These are phyloP conservation scores for Mucor indicus DNA, from an alignment of 371 early-diverging fungal genomes.

Conservation along the genomic window DNA sequence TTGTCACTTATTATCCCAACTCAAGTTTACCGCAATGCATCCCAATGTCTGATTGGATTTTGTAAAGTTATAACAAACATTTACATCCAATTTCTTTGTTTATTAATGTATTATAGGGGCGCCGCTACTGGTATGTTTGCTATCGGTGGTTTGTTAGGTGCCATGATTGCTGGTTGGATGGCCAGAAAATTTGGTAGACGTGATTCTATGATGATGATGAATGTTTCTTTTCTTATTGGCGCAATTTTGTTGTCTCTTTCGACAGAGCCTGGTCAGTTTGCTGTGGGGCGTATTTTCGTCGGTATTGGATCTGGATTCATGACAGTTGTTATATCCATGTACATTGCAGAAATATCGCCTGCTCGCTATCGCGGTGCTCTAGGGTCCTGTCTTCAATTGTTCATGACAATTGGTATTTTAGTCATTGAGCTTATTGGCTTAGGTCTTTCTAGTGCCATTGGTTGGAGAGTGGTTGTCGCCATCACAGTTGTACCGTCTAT, in stretches of 20 bases:
- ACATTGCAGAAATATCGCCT: slow-evolving; percentile 81
- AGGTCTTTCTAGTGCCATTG: slow-evolving; percentile 54
- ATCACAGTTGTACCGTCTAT: slow-evolving; percentile 64
- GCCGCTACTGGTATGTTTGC: slow-evolving; percentile 67
- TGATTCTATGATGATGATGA: slow-evolving; percentile 62
- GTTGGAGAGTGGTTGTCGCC: slow-evolving; percentile 67
- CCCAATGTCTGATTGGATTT: slow-evolving; percentile 47
- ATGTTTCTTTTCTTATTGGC: slow-evolving; percentile 63
- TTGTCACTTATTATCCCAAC: slow-evolving; percentile 34
- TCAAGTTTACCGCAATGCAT: slow-evolving; percentile 42
- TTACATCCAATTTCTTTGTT: not conserved
- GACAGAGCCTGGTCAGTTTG: slow-evolving; percentile 61
- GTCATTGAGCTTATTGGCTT: slow-evolving; percentile 61
- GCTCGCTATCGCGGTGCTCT: slow-evolving; percentile 69
- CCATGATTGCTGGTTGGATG: slow-evolving; percentile 56
- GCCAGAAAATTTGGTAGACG: slow-evolving; percentile 67
- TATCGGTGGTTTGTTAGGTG: slow-evolving; percentile 76
- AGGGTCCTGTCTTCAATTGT: slow-evolving; percentile 73
- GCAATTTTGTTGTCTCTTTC: slow-evolving; percentile 61
- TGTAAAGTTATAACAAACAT: slow-evolving; percentile 20
- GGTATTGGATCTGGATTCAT: slow-evolving; percentile 84
- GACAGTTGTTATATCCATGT: slow-evolving; percentile 76
- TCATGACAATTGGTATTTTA: slow-evolving; percentile 77
- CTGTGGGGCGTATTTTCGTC: slow-evolving; percentile 76
- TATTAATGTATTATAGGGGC: slow-evolving; percentile 49